Evolutionary conservation across 768 basidiomycete species (phyloP), one percentile per base, ranked within the genome.

Genomic region (Trametopsis cervina): DNA sequence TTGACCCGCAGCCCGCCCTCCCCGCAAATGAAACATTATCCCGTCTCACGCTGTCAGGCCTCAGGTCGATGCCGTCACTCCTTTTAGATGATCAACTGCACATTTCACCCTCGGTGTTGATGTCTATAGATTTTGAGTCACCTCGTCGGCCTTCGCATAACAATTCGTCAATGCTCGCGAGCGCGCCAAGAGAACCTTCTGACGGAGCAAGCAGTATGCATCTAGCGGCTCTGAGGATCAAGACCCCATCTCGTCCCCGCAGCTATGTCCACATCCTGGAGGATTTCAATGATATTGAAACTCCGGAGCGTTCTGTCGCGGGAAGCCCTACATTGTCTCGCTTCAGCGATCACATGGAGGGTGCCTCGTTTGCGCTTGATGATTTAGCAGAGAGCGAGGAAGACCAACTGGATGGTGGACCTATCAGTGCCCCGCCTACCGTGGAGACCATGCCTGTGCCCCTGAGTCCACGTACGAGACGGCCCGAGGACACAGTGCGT

Each of bases 191-290:
- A 37, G 33, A 50, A 24, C 37, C 36, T n/a, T 15, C 33, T 21
- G 43, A 57, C 33, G 21, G 42, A 41, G n/a, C 42, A 38, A 33
- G 29, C 29, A 33, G 29, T 15, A 15, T 33, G 17, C 50, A 40
- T 18, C 39, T 58, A 37, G 50, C 56, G 3, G 56, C 54, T 9
- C 56, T 70, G 13, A 63, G 71, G 17, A 52, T 64, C 21, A 63
- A 62, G 43, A 46, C 65, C 1, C 42, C 59, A 1, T 50, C 65
- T 17, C 73, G 81, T 6, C 76, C 83, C 13, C 67, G 76, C 58
- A 86, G 84, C 54, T 85, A 80, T 58, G 70, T 80, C 52, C 78
- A 83, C 54, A 76, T 85, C 44, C 62, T 84, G 44, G 80, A 81
- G 39, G 83, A 83, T 52, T 84, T 86, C 54, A 68, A 69, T 51